Base-by-base conservation (phyloP, 179 eudicot species). In the Spergularia azorica region DNA sequence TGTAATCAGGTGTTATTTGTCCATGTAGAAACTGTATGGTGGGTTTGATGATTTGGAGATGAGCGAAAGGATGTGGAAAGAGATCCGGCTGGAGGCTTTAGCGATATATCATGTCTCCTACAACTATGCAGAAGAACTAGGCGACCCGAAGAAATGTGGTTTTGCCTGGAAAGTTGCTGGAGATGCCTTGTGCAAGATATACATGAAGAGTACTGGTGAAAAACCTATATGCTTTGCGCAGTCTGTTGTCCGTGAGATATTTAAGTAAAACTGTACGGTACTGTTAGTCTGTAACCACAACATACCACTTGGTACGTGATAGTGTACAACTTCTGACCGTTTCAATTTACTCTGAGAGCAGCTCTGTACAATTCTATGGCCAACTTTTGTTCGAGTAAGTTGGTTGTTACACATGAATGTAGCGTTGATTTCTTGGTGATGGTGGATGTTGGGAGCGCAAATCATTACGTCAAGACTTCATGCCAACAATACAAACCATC, bases 161-260 rank as follows among this genome's bases (percentile, higher is more conserved):
- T 93, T 91, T 84, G 91, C 91, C 0, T 93, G 97, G 96, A 93
- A 62, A 76, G 90, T 93, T 2, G 97, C 94, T 0, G 97, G 94
- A 11, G 50, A 83, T 15, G 92, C 88, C 32, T 76, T 83, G 80
- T 71, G 50, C 10, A 76, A 62, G 39, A 79, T 83, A 21, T 26
- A 39, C 50, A 17, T 65, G 61, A 18, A 66, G 14, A 63, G 50
- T 52, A 56, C 10, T 7, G 74, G 60, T 48, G 85, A 82, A 48
- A 78, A 75, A 26, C 79, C 79, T 12, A 59, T 82, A 0, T 36
- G 21, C 14, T 78, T 72, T 52, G 76, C 73, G 9, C 85, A 82
- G 10, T 82, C 85, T 5, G 82, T 82, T n/a, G 9, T 82, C 6
- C 57, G 54, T 16, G 62, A 82, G 63, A 59, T 78, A 43, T 43